Conservation (phyloP, 176 grass and related monocot species). For the Aegilops longissima region DNA sequence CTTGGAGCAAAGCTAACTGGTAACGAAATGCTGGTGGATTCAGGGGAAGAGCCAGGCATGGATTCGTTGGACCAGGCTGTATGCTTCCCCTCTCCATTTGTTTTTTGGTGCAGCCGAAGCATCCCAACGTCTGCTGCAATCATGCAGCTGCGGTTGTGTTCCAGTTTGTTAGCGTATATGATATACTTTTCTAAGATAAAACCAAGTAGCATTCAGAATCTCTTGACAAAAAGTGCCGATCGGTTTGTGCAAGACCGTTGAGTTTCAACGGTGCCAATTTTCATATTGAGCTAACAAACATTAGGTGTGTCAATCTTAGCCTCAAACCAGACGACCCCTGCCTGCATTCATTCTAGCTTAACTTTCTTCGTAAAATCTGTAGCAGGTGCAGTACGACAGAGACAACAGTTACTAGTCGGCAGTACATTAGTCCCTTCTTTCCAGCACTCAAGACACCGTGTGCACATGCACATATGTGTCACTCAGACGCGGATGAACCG, state of each 20-base stretch:
- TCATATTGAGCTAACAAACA: not conserved
- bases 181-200: not conserved
- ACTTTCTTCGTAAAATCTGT: not conserved
- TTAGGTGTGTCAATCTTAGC: not conserved
- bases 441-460: not conserved
- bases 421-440: not conserved
- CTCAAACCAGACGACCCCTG: not conserved
- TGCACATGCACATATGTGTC: not conserved
- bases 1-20: not conserved
- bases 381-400: not conserved
- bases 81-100: not conserved
- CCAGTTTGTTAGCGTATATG: not conserved
- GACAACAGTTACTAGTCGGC: not conserved
- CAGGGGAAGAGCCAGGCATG: not conserved
- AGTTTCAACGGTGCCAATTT: not conserved
- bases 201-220: not conserved
- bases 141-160: not conserved
- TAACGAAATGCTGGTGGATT: not conserved
- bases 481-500: not conserved
- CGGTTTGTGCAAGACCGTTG: not conserved
- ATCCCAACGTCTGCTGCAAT: not conserved
- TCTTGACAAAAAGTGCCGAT: not conserved
- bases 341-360: not conserved
- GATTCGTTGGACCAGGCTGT: conserved; percentile 21
- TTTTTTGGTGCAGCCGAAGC: not conserved